Percentiles rank a stretch among this genome's conserved stretches.
Evolutionary conservation across 306 rosid genomes (phyloP).

Genomic region (Luffa aegyptiaca): DNA sequence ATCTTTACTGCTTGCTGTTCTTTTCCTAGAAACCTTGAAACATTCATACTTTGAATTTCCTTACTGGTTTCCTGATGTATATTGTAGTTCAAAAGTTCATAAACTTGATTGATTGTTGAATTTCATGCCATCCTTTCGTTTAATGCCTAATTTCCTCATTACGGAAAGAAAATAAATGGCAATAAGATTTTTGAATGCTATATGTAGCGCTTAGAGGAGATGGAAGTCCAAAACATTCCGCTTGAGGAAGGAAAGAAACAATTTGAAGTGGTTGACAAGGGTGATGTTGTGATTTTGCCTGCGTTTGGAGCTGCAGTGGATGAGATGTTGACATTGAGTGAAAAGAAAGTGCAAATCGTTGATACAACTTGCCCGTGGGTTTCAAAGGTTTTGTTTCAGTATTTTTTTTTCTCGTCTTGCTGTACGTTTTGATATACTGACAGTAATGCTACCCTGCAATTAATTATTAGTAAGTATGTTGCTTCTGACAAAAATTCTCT

Average conservation of each 20-base stretch:
- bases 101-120: background rate
- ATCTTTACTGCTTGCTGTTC: background rate
- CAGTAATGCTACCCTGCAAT: background rate
- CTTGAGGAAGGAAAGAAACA: slow-evolving; percentile 54
- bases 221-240: slow-evolving; percentile 72
- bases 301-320: slow-evolving; percentile 98
- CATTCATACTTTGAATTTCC: background rate
- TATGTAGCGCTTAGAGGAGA: slow-evolving; percentile 71
- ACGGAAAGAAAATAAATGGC: background rate
- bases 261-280: slow-evolving; percentile 64
- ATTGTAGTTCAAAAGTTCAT: background rate
- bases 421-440: background rate
- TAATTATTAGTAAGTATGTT: background rate
- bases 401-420: background rate
- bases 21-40: background rate
- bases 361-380: slow-evolving; percentile 99
- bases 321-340: slow-evolving; percentile 79
- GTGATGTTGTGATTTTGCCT: slow-evolving; percentile 92
- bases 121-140: background rate
- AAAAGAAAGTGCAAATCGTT: slow-evolving; percentile 74
- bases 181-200: slow-evolving; percentile 1
- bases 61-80: background rate
- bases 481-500: background rate
- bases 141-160: background rate
- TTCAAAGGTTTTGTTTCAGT: slow-evolving; percentile 48